phyloP scores from a whole-genome alignment of 805 yeast species.

The Metschnikowia picachoensis region DNA sequence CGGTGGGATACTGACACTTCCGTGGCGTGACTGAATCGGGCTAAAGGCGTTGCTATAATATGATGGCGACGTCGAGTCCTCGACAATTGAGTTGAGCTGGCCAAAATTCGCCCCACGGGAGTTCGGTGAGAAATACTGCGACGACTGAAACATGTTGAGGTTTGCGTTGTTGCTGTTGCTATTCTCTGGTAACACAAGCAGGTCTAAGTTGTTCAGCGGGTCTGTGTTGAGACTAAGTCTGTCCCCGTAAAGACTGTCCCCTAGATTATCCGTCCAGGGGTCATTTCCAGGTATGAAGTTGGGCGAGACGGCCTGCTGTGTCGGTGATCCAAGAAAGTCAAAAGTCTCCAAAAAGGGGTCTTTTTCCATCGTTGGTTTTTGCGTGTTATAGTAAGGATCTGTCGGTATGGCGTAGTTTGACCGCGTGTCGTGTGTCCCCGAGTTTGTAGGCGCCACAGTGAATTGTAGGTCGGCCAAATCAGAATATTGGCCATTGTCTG shows the following conservation, averaged over 20 bases:
- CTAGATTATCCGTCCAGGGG: constrained; percentile 1
- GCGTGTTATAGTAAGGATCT: background rate
- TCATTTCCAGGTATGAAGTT: constrained; percentile 4
- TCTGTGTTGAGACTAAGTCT: constrained; percentile 7
- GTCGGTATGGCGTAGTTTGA: constrained; percentile 1
- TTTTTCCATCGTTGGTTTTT: background rate
- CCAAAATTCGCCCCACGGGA: constrained; percentile 23
- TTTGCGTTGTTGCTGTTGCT: constrained; percentile 6
- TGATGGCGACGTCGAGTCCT: constrained; percentile 18
- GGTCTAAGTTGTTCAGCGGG: constrained; percentile 29
- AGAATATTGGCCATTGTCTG: constrained; percentile 1
- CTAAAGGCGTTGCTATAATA: constrained; percentile 24
- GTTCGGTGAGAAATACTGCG: constrained; percentile 42
- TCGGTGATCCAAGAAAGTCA: constrained; percentile 18
- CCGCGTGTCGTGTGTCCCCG: constrained; percentile 1
- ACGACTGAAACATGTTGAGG: constrained; percentile 25
- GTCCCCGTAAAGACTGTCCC: constrained; percentile 8
- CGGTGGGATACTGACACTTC: constrained; percentile 29
- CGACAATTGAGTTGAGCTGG: constrained; percentile 33
- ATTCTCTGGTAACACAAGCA: constrained; percentile 33
- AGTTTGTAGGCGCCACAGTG: constrained; percentile 5
- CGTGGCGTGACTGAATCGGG: constrained; percentile 29
- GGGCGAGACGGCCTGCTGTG: constrained; percentile 10
- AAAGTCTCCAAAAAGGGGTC: constrained; percentile 18
- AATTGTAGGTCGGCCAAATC: constrained; percentile 7